Conservation (phyloP, 2,329 filamentous ascomycete species). For the Chaetomiaceae sp. region DNA sequence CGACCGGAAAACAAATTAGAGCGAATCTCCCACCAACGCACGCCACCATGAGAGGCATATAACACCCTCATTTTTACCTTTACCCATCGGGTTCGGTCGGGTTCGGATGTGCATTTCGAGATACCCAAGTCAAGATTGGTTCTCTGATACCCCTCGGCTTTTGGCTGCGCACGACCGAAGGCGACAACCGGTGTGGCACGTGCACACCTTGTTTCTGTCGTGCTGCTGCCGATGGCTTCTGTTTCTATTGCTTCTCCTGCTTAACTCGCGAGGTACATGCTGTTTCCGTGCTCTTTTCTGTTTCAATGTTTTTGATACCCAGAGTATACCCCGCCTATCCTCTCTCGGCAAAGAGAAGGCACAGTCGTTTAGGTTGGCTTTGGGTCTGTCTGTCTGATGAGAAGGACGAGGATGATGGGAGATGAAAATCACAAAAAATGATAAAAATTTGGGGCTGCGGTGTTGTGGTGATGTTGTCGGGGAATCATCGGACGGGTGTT, state of each 20-base stretch:
- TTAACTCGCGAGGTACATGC: slow-evolving; percentile 26
- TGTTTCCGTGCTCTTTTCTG: slow-evolving; percentile 26
- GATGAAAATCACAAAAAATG: slow-evolving; percentile 17
- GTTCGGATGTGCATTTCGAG: slow-evolving; percentile 55
- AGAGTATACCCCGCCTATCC: slow-evolving; percentile 32
- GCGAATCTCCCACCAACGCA: slow-evolving; percentile 26
- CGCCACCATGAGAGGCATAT: slow-evolving; percentile 11
- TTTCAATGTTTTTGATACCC: slow-evolving; percentile 35
- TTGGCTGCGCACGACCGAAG: background rate
- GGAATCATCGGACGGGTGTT: slow-evolving; percentile 15
- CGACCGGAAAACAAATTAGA: slow-evolving; percentile 23
- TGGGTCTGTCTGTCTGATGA: slow-evolving; percentile 19
- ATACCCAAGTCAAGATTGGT: slow-evolving; percentile 53
- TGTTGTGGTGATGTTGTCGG: background rate
- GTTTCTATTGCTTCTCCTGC: slow-evolving; percentile 27
- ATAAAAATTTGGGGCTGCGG: slow-evolving; percentile 1
- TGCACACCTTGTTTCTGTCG: slow-evolving; percentile 1
- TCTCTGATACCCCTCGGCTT: slow-evolving; percentile 30
- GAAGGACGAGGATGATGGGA: slow-evolving; percentile 8
- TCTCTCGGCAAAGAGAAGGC: slow-evolving; percentile 26
- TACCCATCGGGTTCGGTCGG: slow-evolving; percentile 37
- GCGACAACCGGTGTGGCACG: background rate
- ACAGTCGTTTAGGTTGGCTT: slow-evolving; percentile 25
- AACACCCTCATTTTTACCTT: slow-evolving; percentile 18
- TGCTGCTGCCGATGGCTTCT: slow-evolving; percentile 10